Base-by-base conservation (phyloP, 176 grass and related monocot genomes). In the Zea luxurians region DNA sequence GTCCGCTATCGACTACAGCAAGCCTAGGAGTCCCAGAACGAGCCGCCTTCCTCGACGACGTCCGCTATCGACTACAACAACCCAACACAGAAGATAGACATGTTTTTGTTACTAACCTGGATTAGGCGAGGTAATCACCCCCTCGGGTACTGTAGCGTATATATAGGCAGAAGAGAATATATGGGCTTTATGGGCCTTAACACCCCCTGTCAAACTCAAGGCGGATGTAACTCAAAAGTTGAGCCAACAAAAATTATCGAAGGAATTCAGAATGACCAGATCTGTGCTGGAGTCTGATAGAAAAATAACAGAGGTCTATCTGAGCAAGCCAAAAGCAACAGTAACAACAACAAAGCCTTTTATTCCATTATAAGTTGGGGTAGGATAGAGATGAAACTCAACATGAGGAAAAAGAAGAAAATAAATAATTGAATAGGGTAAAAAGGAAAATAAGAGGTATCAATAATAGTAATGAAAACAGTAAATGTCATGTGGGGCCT, bases 251-350 rank as follows among this genome's bases (percentile, higher is more conserved):
- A 48, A 64, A 49, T 13, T 48, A 78, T 49, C 15, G 50, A 27
- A 48, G 4, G 43, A 69, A 43, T 84, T 71, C 54, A 37, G 55
- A 61, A 67, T 85, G 40, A 18, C 53, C 76, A 71, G 1, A 48
- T 70, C 47, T 34, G 7, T 72, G 48, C 48, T 4, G 13, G 13
- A 72, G 13, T 0, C 0, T 53, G 7, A 72, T 15, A 8, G 69
- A 17, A 53, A 50, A 72, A 72, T 53, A 72, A 52, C 3, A 49
- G 13, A 52, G 27, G 68, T 5, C 20, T 13, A 52, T 16, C 7
- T 13, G 47, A 37, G 47, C 47, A 71, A 36, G 13, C 47, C 27
- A 37, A 70, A 70, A 36, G 20, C 5, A 49, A 46, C 20, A 70
- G 44, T 13, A 70, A 7, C 66, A 68, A 68, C 21, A 70, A 47